phyloP scores from a whole-genome alignment of 2,329 filamentous ascomycete species.

The Apiospora pterosperma region DNA sequence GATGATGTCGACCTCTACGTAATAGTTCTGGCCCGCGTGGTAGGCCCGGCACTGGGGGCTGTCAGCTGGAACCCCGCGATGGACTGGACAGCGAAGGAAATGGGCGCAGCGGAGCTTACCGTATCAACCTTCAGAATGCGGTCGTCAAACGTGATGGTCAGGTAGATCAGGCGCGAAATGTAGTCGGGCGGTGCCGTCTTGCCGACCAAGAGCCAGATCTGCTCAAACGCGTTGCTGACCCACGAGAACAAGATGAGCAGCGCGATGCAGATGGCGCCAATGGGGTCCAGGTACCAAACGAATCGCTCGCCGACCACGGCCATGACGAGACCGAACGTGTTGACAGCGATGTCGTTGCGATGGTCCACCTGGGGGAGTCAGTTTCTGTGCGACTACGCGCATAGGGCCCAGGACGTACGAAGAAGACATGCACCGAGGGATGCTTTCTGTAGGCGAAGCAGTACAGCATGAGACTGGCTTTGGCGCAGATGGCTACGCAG shows the following conservation, averaged over 20 bases:
- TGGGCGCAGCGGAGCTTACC: conserved; percentile 25
- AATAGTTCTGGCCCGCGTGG: conserved; percentile 58
- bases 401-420: conserved; percentile 27
- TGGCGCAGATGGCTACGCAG: conserved; percentile 49
- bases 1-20: conserved; percentile 62
- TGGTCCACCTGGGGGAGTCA: conserved; percentile 41
- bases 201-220: conserved; percentile 59
- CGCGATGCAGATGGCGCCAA: conserved; percentile 58
- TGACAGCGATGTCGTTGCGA: conserved; percentile 54
- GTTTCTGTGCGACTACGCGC: neutral
- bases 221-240: conserved; percentile 58
- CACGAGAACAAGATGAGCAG: conserved; percentile 60
- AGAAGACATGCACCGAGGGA: conserved; percentile 54
- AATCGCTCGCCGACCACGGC: conserved; percentile 49
- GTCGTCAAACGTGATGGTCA: conserved; percentile 50
- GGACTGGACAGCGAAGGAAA: neutral
- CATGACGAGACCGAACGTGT: conserved; percentile 53
- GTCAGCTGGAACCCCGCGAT: conserved; percentile 1
- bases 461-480: conserved; percentile 49
- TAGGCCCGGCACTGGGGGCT: conserved; percentile 50
- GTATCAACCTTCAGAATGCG: conserved; percentile 57
- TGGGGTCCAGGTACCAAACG: conserved; percentile 59
- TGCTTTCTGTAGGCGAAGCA: conserved; percentile 51
- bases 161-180: conserved; percentile 53
- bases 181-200: conserved; percentile 57